A percentile compares a stretch with the other conserved stretches of the same genome.
phyloP scores from a whole-genome alignment of 2,329 filamentous ascomycete species.

The Ophiostoma tasmaniense region DNA sequence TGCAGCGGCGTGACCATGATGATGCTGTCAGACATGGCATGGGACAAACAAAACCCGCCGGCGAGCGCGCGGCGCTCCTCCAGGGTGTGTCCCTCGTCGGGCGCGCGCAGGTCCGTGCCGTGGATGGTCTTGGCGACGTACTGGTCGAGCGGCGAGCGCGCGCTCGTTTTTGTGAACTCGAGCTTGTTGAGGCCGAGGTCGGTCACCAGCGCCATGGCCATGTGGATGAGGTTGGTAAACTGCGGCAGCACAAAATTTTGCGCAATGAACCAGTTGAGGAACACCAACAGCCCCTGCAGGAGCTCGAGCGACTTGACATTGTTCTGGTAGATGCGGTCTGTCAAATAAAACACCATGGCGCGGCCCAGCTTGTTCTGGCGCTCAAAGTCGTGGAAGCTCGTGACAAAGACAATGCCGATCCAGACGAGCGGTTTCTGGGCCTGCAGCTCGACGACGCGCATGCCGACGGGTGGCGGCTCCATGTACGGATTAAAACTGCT shows the following conservation, averaged over 20 bases:
- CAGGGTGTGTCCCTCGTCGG: constrained; percentile 18
- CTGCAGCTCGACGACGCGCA: constrained; percentile 17
- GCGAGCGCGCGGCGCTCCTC: constrained; percentile 37
- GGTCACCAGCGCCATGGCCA: constrained; percentile 21
- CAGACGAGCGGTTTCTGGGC: constrained; percentile 21
- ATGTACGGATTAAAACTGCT: constrained; percentile 19
- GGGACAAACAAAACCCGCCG: constrained; percentile 36
- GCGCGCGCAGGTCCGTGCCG: constrained; percentile 10
- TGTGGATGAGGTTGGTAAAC: constrained; percentile 20
- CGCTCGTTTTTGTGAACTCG: constrained; percentile 12
- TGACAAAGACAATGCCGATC: constrained; percentile 22
- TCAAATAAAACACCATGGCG: constrained; percentile 17
- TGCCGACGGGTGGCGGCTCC: constrained; percentile 5
- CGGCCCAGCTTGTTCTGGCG: constrained; percentile 18
- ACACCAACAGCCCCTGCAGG: constrained; percentile 21
- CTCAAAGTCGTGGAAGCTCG: constrained; percentile 21
- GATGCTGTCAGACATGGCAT: constrained; percentile 20
- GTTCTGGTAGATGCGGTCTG: constrained; percentile 20
- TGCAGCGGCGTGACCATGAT: constrained; percentile 35
- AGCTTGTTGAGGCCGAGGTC: constrained; percentile 23
- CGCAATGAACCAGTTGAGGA: constrained; percentile 20
- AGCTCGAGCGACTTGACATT: constrained; percentile 18
- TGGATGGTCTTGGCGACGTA: constrained; percentile 16
- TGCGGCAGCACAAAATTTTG: constrained; percentile 20
- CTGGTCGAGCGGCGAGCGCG: constrained; percentile 18